Conservation (phyloP, 352 stramenopile genomes). For the Globisporangium radiosum region DNA sequence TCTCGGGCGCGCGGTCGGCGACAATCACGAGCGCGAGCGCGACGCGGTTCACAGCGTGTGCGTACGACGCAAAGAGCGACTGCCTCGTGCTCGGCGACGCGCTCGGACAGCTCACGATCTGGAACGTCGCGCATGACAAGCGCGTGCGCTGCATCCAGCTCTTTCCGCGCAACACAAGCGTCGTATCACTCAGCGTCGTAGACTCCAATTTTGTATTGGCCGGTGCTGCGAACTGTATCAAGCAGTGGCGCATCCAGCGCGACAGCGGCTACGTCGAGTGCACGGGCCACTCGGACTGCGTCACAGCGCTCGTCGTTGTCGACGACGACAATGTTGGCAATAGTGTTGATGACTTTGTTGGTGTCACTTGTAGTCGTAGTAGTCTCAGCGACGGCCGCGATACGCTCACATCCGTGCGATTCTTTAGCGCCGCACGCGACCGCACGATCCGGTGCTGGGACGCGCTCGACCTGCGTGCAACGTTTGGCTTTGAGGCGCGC, state of each 20-base stretch:
- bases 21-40: slow-evolving; percentile 41
- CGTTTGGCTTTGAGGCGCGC: slow-evolving; percentile 64
- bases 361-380: slow-evolving; percentile 2
- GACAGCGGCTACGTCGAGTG: slow-evolving; percentile 59
- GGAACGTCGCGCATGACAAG: slow-evolving; percentile 67
- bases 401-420: slow-evolving; percentile 20
- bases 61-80: slow-evolving; percentile 48
- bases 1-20: slow-evolving; percentile 42
- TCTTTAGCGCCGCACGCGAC: slow-evolving; percentile 66
- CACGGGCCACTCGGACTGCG: slow-evolving; percentile 34
- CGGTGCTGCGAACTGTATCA: slow-evolving; percentile 30
- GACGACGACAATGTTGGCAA: slow-evolving; percentile 10
- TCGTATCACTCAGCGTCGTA: slow-evolving; percentile 14
- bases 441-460: slow-evolving; percentile 75
- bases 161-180: slow-evolving; percentile 6
- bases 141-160: slow-evolving; percentile 34
- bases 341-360: slow-evolving; percentile 5
- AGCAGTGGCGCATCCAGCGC: slow-evolving; percentile 55
- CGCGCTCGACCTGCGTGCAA: slow-evolving; percentile 52
- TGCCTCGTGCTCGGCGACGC: slow-evolving; percentile 50
- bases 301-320: slow-evolving; percentile 43
- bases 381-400: not conserved
- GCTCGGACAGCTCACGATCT: slow-evolving; percentile 45
- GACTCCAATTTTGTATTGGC: slow-evolving; percentile 37
- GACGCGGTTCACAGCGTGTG: slow-evolving; percentile 43